Base-by-base conservation (phyloP, 1,139 yeast species). In the Eremothecium gossypii region DNA sequence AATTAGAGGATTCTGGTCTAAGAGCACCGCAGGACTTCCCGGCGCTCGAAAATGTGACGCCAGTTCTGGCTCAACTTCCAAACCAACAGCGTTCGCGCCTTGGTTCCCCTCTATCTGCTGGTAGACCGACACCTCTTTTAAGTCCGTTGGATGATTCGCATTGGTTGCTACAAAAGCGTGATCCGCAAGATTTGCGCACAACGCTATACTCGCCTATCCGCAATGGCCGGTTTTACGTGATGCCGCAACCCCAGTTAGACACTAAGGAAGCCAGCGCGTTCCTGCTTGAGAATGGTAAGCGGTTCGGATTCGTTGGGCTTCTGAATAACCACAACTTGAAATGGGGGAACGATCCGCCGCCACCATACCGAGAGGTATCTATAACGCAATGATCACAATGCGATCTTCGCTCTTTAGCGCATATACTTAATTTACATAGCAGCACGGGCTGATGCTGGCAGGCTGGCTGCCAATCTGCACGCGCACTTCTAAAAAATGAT, bases 301-400 rank as follows among this genome's bases (percentile, higher is more conserved):
- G 49, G 7, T 41, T 49, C 14, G 47, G 49, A 30, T 46, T 53
- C 17, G 53, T 53, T 10, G 55, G 57, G 7, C 43, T 53, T 20
- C 41, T 46, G 5, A 52, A 52, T 34, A 44, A 42, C 27, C 46
- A 44, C 20, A 45, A 47, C 20, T 43, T 47, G 34, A 45, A 47
- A 26, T 52, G 53, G 52, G 53, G 53, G 8, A 45, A 39, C 17
- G 52, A 52, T 13, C 56, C 52, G 30, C 57, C 57, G 17, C 57
- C 57, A 7, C 57, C 57, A 30, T 53, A 53, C 27, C 37, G 37
- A 23, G 37, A 34, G 14, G 35, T 32, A 17, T 13, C n/a, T 13
- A 12, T 7, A 32, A 32, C 13, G 3, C 23, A 17, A 17, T 17
- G 23, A 17, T 17, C 23, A 3, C 6, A 17, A 17, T 3, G 3